A percentile compares a stretch with the other conserved stretches of the same genome.
These are phyloP conservation scores for Smittium culicis DNA, from an alignment of 371 early-diverging fungal genomes.

Conservation along the genomic window DNA sequence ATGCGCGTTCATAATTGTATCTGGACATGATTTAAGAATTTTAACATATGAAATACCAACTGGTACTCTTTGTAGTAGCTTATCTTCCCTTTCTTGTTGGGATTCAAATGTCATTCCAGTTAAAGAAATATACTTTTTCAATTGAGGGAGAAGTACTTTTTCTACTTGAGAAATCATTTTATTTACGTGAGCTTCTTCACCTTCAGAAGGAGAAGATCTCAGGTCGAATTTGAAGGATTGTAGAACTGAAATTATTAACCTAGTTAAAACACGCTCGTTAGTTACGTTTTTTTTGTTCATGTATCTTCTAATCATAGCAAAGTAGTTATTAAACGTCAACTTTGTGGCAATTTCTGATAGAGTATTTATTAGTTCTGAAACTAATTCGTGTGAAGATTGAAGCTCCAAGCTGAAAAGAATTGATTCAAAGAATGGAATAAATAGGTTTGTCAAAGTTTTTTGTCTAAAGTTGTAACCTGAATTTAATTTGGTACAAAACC, in stretches of 20 bases:
- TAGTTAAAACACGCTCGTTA: constrained; percentile 55
- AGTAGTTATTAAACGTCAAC: constrained; percentile 75
- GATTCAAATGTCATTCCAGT: constrained; percentile 61
- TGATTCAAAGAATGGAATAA: constrained; percentile 71
- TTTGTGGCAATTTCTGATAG: constrained; percentile 50
- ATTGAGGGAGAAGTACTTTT: constrained; percentile 22
- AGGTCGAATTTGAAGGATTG: constrained; percentile 85
- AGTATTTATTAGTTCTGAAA: constrained; percentile 60
- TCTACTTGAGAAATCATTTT: constrained; percentile 24
- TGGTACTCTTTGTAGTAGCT: constrained; percentile 65
- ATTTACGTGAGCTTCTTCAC: constrained; percentile 16
- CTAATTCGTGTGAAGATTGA: constrained; percentile 50
- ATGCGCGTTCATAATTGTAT: constrained; percentile 51
- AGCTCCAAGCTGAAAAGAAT: constrained; percentile 67
- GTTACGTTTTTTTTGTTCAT: constrained; percentile 46
- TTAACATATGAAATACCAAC: constrained; percentile 73
- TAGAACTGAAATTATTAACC: constrained; percentile 61
- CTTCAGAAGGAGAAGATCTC: constrained; percentile 35
- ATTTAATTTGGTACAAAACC: constrained; percentile 36
- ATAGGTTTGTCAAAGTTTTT: constrained; percentile 34
- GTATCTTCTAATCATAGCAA: constrained; percentile 52
- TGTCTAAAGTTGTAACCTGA: not conserved
- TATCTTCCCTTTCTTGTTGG: constrained; percentile 52
- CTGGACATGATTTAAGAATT: constrained; percentile 63
- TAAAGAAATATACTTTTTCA: constrained; percentile 43